These are phyloP conservation scores for Xylaria grammica DNA, from an alignment of 495 filamentous ascomycete genomes.

Conservation along the genomic window DNA sequence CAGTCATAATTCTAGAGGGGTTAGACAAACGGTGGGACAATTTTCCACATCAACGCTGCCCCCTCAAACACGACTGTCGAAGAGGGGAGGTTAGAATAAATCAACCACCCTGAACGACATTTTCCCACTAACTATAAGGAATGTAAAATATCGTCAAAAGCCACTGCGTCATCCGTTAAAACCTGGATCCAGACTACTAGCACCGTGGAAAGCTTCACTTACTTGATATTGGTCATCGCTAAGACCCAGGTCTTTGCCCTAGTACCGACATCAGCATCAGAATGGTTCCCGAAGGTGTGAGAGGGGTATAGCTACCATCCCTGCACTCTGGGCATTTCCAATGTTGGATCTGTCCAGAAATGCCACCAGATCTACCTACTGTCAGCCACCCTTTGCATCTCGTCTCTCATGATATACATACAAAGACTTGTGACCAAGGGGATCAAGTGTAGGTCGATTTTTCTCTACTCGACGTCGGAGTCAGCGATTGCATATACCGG, in stretches of 20 bases:
- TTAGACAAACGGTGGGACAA: conserved; percentile 58
- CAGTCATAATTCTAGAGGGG: conserved; percentile 27
- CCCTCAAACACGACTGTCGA: conserved; percentile 63
- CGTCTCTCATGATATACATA: conserved; percentile 34
- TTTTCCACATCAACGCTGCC: conserved; percentile 73
- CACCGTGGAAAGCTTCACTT: neutral
- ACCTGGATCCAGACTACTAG: neutral
- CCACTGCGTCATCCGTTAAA: conserved; percentile 55
- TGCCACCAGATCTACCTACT: conserved; percentile 60
- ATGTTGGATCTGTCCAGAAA: conserved; percentile 73
- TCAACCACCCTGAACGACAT: neutral
- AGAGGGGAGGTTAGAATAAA: conserved; percentile 44
- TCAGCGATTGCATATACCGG: neutral
- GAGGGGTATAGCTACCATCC: conserved; percentile 35
- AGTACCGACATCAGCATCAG: neutral
- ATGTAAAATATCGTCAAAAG: conserved; percentile 82
- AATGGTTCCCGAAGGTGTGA: neutral
- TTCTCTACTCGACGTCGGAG: conserved; percentile 40
- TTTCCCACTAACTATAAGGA: conserved; percentile 51
- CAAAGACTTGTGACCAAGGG: conserved; percentile 60
- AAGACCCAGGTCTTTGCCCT: conserved; percentile 45
- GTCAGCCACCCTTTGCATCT: neutral
- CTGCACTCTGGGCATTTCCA: conserved; percentile 68
- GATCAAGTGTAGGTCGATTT: conserved; percentile 59
- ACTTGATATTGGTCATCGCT: conserved; percentile 44